Evolutionary conservation across 2,329 filamentous ascomycete species (phyloP).

Genomic region (Penicillium italicum): DNA sequence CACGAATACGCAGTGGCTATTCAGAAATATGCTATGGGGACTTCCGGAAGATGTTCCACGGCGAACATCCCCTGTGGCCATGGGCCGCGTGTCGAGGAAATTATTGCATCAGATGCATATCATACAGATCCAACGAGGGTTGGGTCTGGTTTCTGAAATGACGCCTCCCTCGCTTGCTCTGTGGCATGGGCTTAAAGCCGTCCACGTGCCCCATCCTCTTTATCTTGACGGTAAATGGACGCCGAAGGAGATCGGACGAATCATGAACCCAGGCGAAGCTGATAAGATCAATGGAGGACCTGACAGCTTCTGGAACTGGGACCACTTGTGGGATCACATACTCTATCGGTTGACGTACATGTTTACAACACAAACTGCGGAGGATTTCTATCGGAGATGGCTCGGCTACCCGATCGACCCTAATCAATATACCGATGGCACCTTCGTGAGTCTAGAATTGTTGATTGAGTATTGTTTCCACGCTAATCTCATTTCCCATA

Average conservation of each 20-base stretch:
- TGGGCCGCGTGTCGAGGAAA: slow-evolving; percentile 63
- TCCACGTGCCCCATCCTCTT: slow-evolving; percentile 4
- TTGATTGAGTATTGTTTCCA: not conserved
- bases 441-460: not conserved
- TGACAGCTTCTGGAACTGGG: not conserved
- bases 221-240: not conserved
- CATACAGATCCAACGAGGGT: not conserved
- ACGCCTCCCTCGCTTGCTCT: not conserved
- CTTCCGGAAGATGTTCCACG: slow-evolving; percentile 60
- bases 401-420: not conserved
- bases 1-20: slow-evolving; percentile 68
- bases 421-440: not conserved
- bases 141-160: slow-evolving; percentile 3
- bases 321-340: not conserved
- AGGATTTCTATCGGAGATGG: not conserved
- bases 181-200: slow-evolving; percentile 5
- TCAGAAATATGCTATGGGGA: slow-evolving; percentile 66
- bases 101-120: slow-evolving; percentile 52
- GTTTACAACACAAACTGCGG: not conserved
- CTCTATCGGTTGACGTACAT: not conserved
- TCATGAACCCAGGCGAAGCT: not conserved
- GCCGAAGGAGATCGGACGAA: not conserved
- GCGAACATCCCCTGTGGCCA: slow-evolving; percentile 68
- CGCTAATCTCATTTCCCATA: not conserved
- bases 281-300: not conserved